Percentiles rank a stretch among this genome's conserved stretches.
Conservation (phyloP, 1,139 yeast genomes). For the Candida mesenterica region DNA sequence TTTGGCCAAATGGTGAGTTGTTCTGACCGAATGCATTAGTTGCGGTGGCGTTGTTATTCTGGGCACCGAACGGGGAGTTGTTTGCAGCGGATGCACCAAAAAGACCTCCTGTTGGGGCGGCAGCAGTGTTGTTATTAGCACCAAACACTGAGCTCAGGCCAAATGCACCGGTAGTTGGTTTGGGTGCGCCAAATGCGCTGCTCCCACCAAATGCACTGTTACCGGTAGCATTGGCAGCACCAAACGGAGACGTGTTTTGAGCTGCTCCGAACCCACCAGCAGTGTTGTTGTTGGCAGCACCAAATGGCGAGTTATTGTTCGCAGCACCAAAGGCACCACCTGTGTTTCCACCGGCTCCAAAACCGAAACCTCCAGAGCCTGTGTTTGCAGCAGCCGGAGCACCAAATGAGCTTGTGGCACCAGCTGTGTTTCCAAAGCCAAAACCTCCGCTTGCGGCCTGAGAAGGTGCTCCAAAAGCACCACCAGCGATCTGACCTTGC, state of each 20-base stretch:
- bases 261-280: constrained; percentile 17
- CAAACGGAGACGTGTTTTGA: constrained; percentile 17
- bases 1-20: constrained; percentile 18
- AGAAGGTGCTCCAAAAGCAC: constrained; percentile 22
- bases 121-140: constrained; percentile 4
- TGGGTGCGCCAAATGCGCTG: constrained; percentile 11
- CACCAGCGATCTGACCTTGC: constrained; percentile 13
- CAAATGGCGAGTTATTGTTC: constrained; percentile 17
- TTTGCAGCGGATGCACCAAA: constrained; percentile 17
- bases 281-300: constrained; percentile 12
- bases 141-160: constrained; percentile 18
- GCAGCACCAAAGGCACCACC: constrained; percentile 5
- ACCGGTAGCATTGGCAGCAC: constrained; percentile 13
- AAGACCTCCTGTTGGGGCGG: constrained; percentile 18
- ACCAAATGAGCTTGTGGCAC: constrained; percentile 10
- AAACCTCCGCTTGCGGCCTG: constrained; percentile 14
- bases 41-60: constrained; percentile 16
- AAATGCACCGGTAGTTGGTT: constrained; percentile 27
- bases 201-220: constrained; percentile 22
- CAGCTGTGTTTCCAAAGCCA: constrained; percentile 16
- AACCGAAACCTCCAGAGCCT: constrained; percentile 2
- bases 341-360: constrained; percentile 4
- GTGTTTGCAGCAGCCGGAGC: constrained; percentile 4
- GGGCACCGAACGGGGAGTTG: constrained; percentile 11
- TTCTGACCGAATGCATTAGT: constrained; percentile 7